A percentile compares a stretch with the other conserved stretches of the same genome.
These are phyloP conservation scores for Mrakiaceae sp. DNA, from an alignment of 1,284 basidiomycete species.

Conservation along the genomic window DNA sequence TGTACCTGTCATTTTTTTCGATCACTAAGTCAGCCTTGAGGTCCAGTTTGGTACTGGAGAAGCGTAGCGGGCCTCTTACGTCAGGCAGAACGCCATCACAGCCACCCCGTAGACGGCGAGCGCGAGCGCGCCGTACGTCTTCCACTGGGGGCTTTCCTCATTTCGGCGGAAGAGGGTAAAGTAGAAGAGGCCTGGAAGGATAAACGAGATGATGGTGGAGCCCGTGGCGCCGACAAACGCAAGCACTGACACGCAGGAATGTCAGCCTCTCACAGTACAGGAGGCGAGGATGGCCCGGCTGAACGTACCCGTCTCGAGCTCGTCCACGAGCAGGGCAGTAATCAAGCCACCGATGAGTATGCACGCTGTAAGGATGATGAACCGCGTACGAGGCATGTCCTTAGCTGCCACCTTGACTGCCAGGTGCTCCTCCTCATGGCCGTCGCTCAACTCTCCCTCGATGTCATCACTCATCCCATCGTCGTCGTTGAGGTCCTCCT, in stretches of 20 bases:
- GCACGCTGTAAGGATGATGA: slow-evolving; percentile 44
- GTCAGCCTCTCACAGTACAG: neutral
- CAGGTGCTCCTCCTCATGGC: slow-evolving; percentile 40
- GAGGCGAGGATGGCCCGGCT: neutral
- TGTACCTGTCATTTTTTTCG: neutral
- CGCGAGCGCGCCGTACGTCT: slow-evolving; percentile 53
- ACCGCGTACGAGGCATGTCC: slow-evolving; percentile 63
- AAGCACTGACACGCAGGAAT: slow-evolving; percentile 47
- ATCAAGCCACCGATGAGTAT: slow-evolving; percentile 39
- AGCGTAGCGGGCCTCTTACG: neutral
- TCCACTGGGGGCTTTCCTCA: slow-evolving; percentile 43
- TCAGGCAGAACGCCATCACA: slow-evolving; percentile 70
- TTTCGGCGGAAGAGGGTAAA: slow-evolving; percentile 57
- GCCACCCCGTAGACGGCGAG: slow-evolving; percentile 64
- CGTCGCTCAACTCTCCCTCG: slow-evolving; percentile 28
- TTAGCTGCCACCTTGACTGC: slow-evolving; percentile 20
- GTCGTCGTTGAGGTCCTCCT: slow-evolving; percentile 22
- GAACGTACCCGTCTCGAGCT: slow-evolving; percentile 64
- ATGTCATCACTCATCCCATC: slow-evolving; percentile 23
- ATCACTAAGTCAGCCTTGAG: neutral
- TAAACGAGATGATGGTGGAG: slow-evolving; percentile 92
- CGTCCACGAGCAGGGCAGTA: slow-evolving; percentile 71
- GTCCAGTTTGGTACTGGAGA: neutral
- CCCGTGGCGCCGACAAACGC: slow-evolving; percentile 96
- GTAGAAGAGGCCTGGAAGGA: slow-evolving; percentile 62